Evolutionary conservation across 257 asterid species (phyloP).

Genomic region (Dorcoceras hygrometricum): DNA sequence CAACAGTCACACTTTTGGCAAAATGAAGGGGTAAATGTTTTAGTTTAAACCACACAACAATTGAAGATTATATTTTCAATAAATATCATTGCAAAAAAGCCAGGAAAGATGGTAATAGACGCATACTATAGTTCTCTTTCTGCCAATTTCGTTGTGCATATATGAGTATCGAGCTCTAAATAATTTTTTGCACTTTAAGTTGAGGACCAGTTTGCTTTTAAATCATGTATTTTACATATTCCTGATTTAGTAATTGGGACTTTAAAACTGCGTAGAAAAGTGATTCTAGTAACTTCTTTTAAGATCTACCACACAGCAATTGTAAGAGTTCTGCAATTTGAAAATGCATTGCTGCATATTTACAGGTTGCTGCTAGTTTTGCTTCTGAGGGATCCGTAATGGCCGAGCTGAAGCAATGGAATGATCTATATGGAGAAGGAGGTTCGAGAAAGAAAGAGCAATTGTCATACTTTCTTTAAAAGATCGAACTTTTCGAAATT

Average conservation of each 20-base stretch:
- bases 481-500: neutral
- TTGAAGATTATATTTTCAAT: too few relatives aligned
- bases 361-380: conserved; percentile 94
- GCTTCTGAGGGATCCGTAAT: conserved; percentile 87
- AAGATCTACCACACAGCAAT: neutral
- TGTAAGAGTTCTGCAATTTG: neutral
- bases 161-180: too few relatives aligned
- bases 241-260: neutral
- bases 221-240: neutral
- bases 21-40: too few relatives aligned
- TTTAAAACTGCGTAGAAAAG: neutral
- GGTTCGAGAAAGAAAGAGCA: conserved; percentile 90
- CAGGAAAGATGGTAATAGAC: too few relatives aligned
- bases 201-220: too few relatives aligned
- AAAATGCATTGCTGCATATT: neutral
- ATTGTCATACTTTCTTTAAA: conserved; percentile 77
- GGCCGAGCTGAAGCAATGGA: conserved; percentile 94
- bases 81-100: too few relatives aligned
- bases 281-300: neutral
- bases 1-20: too few relatives aligned
- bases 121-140: too few relatives aligned
- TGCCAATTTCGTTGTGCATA: too few relatives aligned
- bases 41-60: too few relatives aligned
- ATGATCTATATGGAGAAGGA: conserved; percentile 89
- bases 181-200: too few relatives aligned